Evolutionary conservation across 2,329 filamentous ascomycete genomes (phyloP), one percentile per base, ranked within the genome.

Genomic region (Fusarium sp.): DNA sequence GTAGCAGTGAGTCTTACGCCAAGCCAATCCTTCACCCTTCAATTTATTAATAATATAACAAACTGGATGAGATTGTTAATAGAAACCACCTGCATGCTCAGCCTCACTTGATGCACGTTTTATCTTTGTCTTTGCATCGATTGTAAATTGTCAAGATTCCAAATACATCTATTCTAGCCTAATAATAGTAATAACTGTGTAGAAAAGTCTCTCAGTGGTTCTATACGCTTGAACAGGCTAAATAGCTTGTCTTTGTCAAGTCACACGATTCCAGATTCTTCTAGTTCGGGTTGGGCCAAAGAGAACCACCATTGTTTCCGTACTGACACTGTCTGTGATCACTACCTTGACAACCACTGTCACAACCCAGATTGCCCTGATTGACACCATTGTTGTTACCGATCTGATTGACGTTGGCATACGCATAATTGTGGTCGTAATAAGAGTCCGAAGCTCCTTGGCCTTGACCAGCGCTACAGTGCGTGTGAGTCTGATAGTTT

Each of bases 401-500:
- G 15, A 56, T 42, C 15, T 56, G 52, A 11, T 56, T 56, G 22
- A 42, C 36, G 12, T 56, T 56, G 36, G 52, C 36, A 56, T 41
- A 56, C 3, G 24, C 52, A 13, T 18, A 56, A 33, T 56, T 42
- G 1, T 56, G 52, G 14, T 56, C 26, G 22, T 56, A 56, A 6
- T 56, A 56, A 8, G 36, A 5, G 15, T 56, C 52, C 3, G 11
- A 13, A 1, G 52, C 36, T 18, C 26, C 20, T 55, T 24, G 26
- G 15, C 52, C 36, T 2, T 42, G 52, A 10, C 36, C 52, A 5
- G 52, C 24, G 20, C 4, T 0, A 18, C 52, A 55, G 52, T 42
- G 52, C 15, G 52, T 55, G 10, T 55, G 52, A 8, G 52, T 55
- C 26, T 55, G 52, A 20, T 55, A 55, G 22, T 55, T 55, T 1